Evolutionary conservation across 2,329 filamentous ascomycete genomes (phyloP), one percentile per base, ranked within the genome.

Genomic region (Chrysosphaeria jannelii): DNA sequence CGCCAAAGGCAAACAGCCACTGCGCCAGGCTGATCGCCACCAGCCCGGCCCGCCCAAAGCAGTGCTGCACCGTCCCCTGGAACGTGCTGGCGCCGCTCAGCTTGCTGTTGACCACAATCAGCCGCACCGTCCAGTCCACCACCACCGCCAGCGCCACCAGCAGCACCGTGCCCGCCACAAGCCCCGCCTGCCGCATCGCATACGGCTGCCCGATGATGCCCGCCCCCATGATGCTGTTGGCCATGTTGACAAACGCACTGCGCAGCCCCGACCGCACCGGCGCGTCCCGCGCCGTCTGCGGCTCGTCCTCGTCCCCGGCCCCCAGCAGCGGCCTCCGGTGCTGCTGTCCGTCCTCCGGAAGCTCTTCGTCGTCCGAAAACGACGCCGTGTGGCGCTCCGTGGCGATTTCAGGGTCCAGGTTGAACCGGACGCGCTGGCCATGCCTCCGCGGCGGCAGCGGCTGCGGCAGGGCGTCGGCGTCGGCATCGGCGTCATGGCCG

Each of bases 181-280:
- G 57, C 5, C 85, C 85, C 6, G 85, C 85, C 47, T 93, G 79
- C 28, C 63, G 64, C 39, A 97, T 69, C n/a, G 85, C 85, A 45
- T 93, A 97, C 8, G 85, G 79, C 46, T 97, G 85, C 4, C 74
- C 63, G 36, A 69, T 68, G 42, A 69, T 69, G 24, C 64, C 63
- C 3, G 64, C 65, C 19, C 64, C 65, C 34, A 97, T 91, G 41
- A 97, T 97, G 36, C 74, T 88, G 49, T 97, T 97, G 31, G 85
- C 81, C 85, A 97, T 97, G 47, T 97, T 97, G 78, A 93, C 90
- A 35, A 97, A 93, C 3, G 85, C 81, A 40, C 70, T 75, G 30
- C 59, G 55, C 46, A 93, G 56, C 5, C 71, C 70, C 27, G 75
- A 89, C 44, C 51, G 53, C 14, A 11, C 28, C 24, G 50, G 41